These are phyloP conservation scores for Myriosclerotinia duriaeana DNA, from an alignment of 2,329 filamentous ascomycete genomes.

Conservation along the genomic window DNA sequence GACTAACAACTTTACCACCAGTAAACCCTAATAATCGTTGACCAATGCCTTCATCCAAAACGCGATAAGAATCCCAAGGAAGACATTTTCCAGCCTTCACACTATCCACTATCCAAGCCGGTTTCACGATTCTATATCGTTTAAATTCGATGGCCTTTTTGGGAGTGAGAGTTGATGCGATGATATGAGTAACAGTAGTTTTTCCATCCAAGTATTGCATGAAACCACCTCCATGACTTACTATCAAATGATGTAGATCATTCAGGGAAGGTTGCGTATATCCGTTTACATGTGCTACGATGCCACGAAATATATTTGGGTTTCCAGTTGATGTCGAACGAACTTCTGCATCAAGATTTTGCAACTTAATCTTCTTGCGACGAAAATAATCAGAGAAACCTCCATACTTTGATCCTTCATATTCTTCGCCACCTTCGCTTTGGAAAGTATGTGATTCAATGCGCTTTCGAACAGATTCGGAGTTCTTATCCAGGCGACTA, in stretches of 20 bases:
- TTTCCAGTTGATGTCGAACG: constrained; percentile 67
- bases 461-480: constrained; percentile 59
- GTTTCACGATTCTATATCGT: constrained; percentile 88
- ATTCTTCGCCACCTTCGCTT: constrained; percentile 86
- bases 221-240: constrained; percentile 90
- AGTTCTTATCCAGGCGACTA: constrained; percentile 61
- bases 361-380: constrained; percentile 94
- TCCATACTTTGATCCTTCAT: constrained; percentile 80
- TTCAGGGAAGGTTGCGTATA: constrained; percentile 94
- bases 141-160: constrained; percentile 91
- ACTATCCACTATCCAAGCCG: constrained; percentile 91
- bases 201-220: constrained; percentile 94
- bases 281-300: constrained; percentile 89
- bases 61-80: constrained; percentile 81
- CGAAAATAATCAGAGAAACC: constrained; percentile 91
- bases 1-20: constrained; percentile 64
- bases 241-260: constrained; percentile 82
- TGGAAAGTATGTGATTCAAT: constrained; percentile 70
- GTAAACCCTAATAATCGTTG: constrained; percentile 72
- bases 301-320: constrained; percentile 83
- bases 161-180: constrained; percentile 83
- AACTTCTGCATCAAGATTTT: constrained; percentile 85
- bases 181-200: constrained; percentile 92
- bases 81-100: constrained; percentile 76
- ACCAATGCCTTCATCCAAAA: constrained; percentile 78